Base-by-base conservation (phyloP, 768 basidiomycete species). In the Kwoniella botswanensis region DNA sequence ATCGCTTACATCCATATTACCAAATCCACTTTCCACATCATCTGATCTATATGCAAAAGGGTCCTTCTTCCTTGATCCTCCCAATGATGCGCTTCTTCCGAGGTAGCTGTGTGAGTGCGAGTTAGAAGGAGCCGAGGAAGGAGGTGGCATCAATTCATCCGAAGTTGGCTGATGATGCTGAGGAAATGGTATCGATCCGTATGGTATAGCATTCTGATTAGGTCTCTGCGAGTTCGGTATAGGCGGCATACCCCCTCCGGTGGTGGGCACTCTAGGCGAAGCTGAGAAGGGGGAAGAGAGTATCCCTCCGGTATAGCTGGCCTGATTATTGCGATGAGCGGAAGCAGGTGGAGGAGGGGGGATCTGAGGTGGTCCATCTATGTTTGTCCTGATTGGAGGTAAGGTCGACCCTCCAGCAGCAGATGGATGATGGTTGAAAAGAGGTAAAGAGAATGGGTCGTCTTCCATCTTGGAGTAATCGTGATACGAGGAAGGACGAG, bases 11-110 rank as follows among this genome's bases (percentile, higher is more conserved):
- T 82, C 78, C 78, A 79, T 77, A 54, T 76, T 71, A 1, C 79
- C 80, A 43, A 83, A 56, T 0, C 82, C 82, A 54, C 74, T 74
- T 64, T 83, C 82, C 12, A 83, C 80, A 50, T 83, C 82, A 55
- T 82, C 82, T 21, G 78, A 75, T n/a, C 73, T 65, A 69, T 81
- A 79, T 3, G 76, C 71, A 50, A 77, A 81, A n/a, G 80, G 78
- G 54, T 81, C 79, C 63, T 81, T 81, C 68, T 75, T 79, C 56
- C 79, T 75, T 17, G 75, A 70, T 44, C 67, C 65, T 4, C 81
- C 82, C 22, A 83, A 67, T 26, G 77, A 79, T 15, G 82, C 79
- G 54, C 80, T 82, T 35, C 82, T 59, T 1, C 77, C 82, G 7
- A 83, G 60, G 9, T 77, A 74, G 18, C 76, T 75, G 18, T 65